These are phyloP conservation scores for Xerocomus spinulosus DNA, from an alignment of 768 basidiomycete genomes.

Conservation along the genomic window DNA sequence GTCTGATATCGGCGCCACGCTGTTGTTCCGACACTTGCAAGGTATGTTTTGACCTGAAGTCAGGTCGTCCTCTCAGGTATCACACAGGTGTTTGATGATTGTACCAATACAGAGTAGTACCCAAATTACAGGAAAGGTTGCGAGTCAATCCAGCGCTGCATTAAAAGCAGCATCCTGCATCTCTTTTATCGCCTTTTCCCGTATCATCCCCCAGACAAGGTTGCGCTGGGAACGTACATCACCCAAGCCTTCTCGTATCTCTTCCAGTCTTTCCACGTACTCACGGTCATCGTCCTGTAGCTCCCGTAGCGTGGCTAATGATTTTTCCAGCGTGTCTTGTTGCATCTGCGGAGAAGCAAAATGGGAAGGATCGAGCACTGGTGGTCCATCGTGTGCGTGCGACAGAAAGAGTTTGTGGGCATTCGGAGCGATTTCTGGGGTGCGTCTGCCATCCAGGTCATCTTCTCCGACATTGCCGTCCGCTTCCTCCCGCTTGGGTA, in stretches of 20 bases:
- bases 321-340: slow-evolving; percentile 67
- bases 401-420: slow-evolving; percentile 66
- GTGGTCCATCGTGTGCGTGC: slow-evolving; percentile 41
- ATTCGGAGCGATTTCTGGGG: slow-evolving; percentile 62
- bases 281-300: slow-evolving; percentile 84
- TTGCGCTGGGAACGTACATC: slow-evolving; percentile 68
- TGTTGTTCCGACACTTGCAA: too few species aligned
- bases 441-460: slow-evolving; percentile 41
- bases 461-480: slow-evolving; percentile 48
- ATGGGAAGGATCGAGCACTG: slow-evolving; percentile 56
- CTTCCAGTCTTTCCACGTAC: slow-evolving; percentile 79
- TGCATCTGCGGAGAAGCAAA: slow-evolving; percentile 65
- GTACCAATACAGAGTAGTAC: background rate
- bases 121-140: background rate
- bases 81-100: background rate
- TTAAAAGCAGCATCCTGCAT: slow-evolving; percentile 59
- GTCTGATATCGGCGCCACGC: too few species aligned
- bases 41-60: too few species aligned
- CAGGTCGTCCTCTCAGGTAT: too few species aligned
- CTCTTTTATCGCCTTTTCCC: slow-evolving; percentile 70
- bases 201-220: slow-evolving; percentile 71
- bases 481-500: slow-evolving; percentile 67
- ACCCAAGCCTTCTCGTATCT: slow-evolving; percentile 78
- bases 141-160: slow-evolving; percentile 25
- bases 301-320: slow-evolving; percentile 67